Evolutionary conservation across 2,329 filamentous ascomycete genomes (phyloP), one percentile per base, ranked within the genome.

Genomic region (Aspergillus sp.): DNA sequence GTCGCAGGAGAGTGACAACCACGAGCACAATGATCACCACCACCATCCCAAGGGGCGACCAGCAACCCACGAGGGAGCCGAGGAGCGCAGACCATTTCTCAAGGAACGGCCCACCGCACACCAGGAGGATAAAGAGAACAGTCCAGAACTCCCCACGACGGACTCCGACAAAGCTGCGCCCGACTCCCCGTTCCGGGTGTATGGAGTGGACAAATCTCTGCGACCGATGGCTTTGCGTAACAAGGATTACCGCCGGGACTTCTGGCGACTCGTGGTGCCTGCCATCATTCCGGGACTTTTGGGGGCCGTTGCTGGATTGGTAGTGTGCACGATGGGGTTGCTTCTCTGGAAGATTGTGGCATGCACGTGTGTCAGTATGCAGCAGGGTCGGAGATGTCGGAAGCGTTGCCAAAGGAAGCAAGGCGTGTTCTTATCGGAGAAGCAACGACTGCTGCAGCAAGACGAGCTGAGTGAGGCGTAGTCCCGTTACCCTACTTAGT

Each of bases 191-290:
- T 55, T 55, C 11, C 39, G 19, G 25, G 25, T 55, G 25, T 30
- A 30, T 17, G 47, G 47, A 10, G n/a, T 39, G n/a, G 53, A 44
- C 15, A 17, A 7, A 41, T 32, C 53, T 8, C 19, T 32, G 15
- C 27, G 27, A 13, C 23, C 39, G 25, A n/a, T 17, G 3, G 13
- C 21, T 39, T 23, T 44, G 21, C 51, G 38, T 17, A 19, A 21
- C 19, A 38, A 25, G 8, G 25, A 44, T 8, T 41, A n/a, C 13
- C 23, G 30, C 23, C 53, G 38, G 10, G 42, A 55, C 25, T 44
- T 55, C 53, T 55, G 53, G 53, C 53, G 53, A 19, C 25, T 55
- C 1, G 42, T 55, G n/a, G 39, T 55, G 11, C 53, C 53, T 4
- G 53, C 53, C 5, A 55, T 47, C n/a, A 15, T 55, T 10, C 53